phyloP scores from a whole-genome alignment of 2,329 filamentous ascomycete species.

The Cordyceps pruinosa region DNA sequence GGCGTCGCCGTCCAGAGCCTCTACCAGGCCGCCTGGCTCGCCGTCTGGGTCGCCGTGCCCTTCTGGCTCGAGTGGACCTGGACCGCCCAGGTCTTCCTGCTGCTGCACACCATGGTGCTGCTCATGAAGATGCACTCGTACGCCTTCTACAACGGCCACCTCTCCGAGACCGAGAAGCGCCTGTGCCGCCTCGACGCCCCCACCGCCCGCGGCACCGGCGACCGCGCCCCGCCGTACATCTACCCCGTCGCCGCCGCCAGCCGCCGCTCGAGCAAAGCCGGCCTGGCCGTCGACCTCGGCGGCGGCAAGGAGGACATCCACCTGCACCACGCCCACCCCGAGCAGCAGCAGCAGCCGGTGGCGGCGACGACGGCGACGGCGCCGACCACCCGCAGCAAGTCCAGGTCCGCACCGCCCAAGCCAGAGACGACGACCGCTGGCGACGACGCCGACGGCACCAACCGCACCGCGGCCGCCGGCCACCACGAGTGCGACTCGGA shows the following conservation, averaged over 20 bases:
- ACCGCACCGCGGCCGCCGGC: conserved; percentile 6
- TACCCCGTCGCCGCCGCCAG: conserved; percentile 59
- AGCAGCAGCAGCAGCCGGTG: not conserved
- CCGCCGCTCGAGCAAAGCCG: conserved; percentile 32
- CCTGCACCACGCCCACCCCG: not conserved
- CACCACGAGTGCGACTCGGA: conserved; percentile 23
- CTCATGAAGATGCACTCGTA: conserved; percentile 99
- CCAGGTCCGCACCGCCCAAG: conserved; percentile 12
- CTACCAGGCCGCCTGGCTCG: conserved; percentile 73
- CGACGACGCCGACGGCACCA: conserved; percentile 15
- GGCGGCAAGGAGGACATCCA: conserved; percentile 4
- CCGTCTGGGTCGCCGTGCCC: conserved; percentile 76
- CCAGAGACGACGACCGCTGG: conserved; percentile 10
- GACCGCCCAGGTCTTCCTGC: conserved; percentile 94
- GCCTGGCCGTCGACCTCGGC: conserved; percentile 20
- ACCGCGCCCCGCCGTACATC: conserved; percentile 63
- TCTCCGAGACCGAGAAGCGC: conserved; percentile 78
- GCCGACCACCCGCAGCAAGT: not conserved
- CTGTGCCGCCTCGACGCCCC: conserved; percentile 74
- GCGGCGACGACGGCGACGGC: not conserved
- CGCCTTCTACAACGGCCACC: conserved; percentile 94
- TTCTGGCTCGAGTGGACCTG: conserved; percentile 88
- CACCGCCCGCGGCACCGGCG: conserved; percentile 45
- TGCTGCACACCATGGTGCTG: conserved; percentile 81
- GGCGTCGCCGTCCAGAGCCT: conserved; percentile 81